Evolutionary conservation across 192 early-diverging fungal genomes (phyloP).

Genomic region (Coemansia sp.): DNA sequence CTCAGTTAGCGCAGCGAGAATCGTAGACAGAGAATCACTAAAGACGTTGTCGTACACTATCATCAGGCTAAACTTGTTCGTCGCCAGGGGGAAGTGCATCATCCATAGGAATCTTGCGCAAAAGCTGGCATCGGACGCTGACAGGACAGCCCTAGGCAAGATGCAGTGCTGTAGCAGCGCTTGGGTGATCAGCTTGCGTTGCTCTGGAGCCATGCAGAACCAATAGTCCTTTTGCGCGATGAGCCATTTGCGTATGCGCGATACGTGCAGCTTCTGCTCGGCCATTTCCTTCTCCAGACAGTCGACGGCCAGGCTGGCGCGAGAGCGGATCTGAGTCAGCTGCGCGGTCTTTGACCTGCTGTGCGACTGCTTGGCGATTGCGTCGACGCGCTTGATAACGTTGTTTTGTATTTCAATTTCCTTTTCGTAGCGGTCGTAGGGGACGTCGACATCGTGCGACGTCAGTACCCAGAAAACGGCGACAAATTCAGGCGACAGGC

Average conservation of each 20-base stretch:
- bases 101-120: conserved; percentile 54
- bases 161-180: conserved; percentile 52
- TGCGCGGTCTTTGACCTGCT: conserved; percentile 29
- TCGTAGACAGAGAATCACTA: conserved; percentile 32
- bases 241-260: conserved; percentile 48
- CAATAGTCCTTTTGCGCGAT: conserved; percentile 56
- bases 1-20: conserved; percentile 43
- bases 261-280: conserved; percentile 43
- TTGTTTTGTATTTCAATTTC: conserved; percentile 30
- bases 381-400: conserved; percentile 40
- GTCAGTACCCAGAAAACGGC: conserved; percentile 47
- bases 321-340: conserved; percentile 28
- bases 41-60: conserved; percentile 48
- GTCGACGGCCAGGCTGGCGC: conserved; percentile 33
- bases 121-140: conserved; percentile 48
- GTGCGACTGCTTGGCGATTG: conserved; percentile 16
- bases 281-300: conserved; percentile 36
- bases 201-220: conserved; percentile 52
- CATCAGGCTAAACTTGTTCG: conserved; percentile 55
- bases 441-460: conserved; percentile 45
- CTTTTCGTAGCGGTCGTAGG: conserved; percentile 38
- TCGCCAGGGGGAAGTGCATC: conserved; percentile 54
- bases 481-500: conserved; percentile 48
- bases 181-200: conserved; percentile 32
- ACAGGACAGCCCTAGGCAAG: conserved; percentile 43